Evolutionary conservation across 495 filamentous ascomycete genomes (phyloP).

Genomic region (Talaromyces adpressus): DNA sequence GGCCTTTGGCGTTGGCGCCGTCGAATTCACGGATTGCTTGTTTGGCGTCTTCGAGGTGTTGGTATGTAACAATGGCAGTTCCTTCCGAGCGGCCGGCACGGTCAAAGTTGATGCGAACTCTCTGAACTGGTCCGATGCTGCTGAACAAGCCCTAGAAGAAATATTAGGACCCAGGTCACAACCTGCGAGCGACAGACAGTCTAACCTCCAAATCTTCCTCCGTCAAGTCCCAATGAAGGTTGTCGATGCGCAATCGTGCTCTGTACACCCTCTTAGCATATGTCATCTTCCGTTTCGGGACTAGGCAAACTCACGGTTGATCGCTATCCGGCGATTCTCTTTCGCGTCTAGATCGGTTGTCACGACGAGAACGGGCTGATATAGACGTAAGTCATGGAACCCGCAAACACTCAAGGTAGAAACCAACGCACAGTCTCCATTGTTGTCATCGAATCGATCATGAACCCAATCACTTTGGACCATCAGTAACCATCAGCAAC

Average conservation of each 20-base stretch:
- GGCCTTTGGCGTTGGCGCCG: slow-evolving; percentile 87
- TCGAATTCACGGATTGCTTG: slow-evolving; percentile 75
- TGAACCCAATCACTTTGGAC: slow-evolving; percentile 77
- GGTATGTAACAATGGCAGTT: slow-evolving; percentile 78
- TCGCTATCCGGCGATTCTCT: slow-evolving; percentile 42
- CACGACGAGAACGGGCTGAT: slow-evolving; percentile 36
- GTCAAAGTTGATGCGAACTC: slow-evolving; percentile 74
- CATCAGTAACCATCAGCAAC: slow-evolving; percentile 11
- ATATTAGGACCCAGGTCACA: background rate
- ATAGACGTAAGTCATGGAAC: slow-evolving; percentile 9
- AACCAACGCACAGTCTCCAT: slow-evolving; percentile 31
- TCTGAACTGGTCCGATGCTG: slow-evolving; percentile 65
- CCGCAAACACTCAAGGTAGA: background rate
- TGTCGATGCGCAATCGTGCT: slow-evolving; percentile 77
- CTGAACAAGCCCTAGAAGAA: slow-evolving; percentile 64
- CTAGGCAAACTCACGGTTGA: slow-evolving; percentile 16
- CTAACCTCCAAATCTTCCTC: slow-evolving; percentile 76
- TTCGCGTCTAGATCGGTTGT: slow-evolving; percentile 28
- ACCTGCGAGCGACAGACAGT: background rate
- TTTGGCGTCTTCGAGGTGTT: slow-evolving; percentile 57
- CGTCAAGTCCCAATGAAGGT: slow-evolving; percentile 89
- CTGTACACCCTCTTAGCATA: slow-evolving; percentile 28
- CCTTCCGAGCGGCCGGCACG: slow-evolving; percentile 86
- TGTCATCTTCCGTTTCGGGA: background rate
- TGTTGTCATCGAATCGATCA: slow-evolving; percentile 75